Evolutionary conservation across 441 rosid genomes (phyloP), one percentile per base, ranked within the genome.

Genomic region (Adansonia grandidieri): DNA sequence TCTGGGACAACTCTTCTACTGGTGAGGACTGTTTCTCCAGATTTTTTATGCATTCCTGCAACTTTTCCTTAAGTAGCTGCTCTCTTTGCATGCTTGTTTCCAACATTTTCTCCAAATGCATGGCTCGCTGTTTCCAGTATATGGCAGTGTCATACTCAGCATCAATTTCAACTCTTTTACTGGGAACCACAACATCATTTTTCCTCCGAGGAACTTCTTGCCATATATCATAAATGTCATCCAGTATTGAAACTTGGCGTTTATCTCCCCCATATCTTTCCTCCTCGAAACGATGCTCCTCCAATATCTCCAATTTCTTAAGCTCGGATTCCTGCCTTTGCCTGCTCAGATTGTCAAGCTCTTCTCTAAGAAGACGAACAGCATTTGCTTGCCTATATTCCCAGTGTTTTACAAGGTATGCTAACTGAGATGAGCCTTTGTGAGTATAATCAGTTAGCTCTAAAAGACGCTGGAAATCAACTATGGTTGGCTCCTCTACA

Each of bases 271-370:
- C 85, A 77, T 89, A 77, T 40, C 73, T 73, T 77, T 85, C 88
- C 47, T 79, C 95, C 82, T 96, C 97, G 20, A 96, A 96, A 28
- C 88, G 89, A 70, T 94, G 92, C 82, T 91, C 91, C 82, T 96
- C 99, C 53, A 94, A 82, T 57, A 96, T 96, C 92, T 92, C 92
- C 65, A 91, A 79, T 76, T 94, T 88, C 83, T 91, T 91, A 1
- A 91, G 94, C 85, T 94, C 98, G 3, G 91, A 93, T 80, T 96
- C 97, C 81, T 91, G 88, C 87, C 90, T 90, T 69, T 96, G 98
- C 66, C 86, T 87, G 82, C 79, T 91, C 6, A 96, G 86, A 75
- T 77, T 92, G 86, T 90, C 92, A 8, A 96, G 90, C 84, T 94
- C 99, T 89, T 96, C 99, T 64, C 85, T 86, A 1, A 94, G 85